Conservation (phyloP, 148 eudicot species). For the Rhododendron vialii region DNA sequence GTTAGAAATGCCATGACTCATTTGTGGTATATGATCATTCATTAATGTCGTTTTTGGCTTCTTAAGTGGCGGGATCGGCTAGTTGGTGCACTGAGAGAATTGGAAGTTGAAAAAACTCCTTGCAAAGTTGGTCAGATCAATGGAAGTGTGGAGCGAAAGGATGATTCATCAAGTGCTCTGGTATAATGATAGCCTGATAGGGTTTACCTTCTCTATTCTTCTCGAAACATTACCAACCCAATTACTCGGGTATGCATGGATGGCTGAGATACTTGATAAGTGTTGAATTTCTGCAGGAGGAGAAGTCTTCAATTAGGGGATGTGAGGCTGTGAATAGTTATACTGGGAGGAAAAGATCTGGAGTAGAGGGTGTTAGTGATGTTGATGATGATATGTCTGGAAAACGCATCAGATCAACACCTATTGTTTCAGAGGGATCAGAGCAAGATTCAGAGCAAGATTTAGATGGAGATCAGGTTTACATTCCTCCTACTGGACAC, state of each 20-base stretch:
- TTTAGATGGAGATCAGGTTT: conserved; percentile 22
- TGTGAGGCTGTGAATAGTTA: conserved; percentile 26
- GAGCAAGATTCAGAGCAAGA: conserved; percentile 29
- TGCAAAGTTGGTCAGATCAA: conserved; percentile 36
- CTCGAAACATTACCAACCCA: neutral
- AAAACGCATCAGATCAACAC: conserved; percentile 62
- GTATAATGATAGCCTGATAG: conserved; percentile 20
- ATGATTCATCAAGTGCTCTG: conserved; percentile 29
- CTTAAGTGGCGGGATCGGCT: conserved; percentile 90
- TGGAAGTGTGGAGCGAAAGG: conserved; percentile 37
- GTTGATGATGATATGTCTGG: conserved; percentile 52
- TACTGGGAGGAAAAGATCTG: conserved; percentile 66
- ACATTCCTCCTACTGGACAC: conserved; percentile 30
- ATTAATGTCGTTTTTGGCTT: conserved; percentile 12
- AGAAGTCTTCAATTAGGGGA: conserved; percentile 32
- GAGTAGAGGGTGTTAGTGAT: conserved; percentile 36
- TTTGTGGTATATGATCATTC: neutral
- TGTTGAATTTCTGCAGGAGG: conserved; percentile 45
- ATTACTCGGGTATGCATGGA: neutral
- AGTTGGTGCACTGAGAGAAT: conserved; percentile 66
- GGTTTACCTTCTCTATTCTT: neutral
- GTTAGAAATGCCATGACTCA: neutral
- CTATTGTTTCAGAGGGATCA: conserved; percentile 35
- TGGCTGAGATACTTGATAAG: neutral
- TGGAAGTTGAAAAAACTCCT: conserved; percentile 49